Conservation (phyloP, 148 eudicot species). For the Vaccinium darrowii region DNA sequence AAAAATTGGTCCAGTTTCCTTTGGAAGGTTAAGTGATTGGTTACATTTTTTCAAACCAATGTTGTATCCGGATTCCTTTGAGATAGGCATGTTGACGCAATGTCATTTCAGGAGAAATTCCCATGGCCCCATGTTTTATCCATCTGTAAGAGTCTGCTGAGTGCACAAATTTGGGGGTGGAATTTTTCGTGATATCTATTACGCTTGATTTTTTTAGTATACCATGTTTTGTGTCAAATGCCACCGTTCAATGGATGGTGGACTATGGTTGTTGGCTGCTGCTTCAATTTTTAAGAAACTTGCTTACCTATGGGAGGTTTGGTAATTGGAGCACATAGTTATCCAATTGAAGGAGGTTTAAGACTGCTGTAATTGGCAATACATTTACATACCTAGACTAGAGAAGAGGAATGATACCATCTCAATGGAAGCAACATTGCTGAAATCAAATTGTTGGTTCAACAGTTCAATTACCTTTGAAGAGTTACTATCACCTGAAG, state of each 20-base stretch:
- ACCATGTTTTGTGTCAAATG: neutral
- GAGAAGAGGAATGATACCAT: neutral
- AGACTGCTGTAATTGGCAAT: neutral
- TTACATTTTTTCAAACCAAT: neutral
- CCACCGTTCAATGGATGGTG: neutral
- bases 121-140: neutral
- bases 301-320: neutral
- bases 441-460: slow-evolving; percentile 5
- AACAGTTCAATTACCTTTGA: neutral
- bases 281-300: neutral
- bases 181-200: neutral
- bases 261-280: neutral
- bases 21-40: slow-evolving; percentile 3
- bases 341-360: neutral
- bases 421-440: neutral
- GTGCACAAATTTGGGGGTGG: slow-evolving; percentile 3
- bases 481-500: neutral
- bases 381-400: neutral
- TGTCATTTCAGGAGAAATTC: neutral
- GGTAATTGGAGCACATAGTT: neutral
- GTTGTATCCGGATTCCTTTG: slow-evolving; percentile 2
- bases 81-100: neutral
- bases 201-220: neutral
- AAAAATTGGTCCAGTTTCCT: neutral
- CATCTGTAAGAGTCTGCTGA: neutral